These are phyloP conservation scores for Sugiyamaella novakii DNA, from an alignment of 1,139 yeast genomes.

Conservation along the genomic window DNA sequence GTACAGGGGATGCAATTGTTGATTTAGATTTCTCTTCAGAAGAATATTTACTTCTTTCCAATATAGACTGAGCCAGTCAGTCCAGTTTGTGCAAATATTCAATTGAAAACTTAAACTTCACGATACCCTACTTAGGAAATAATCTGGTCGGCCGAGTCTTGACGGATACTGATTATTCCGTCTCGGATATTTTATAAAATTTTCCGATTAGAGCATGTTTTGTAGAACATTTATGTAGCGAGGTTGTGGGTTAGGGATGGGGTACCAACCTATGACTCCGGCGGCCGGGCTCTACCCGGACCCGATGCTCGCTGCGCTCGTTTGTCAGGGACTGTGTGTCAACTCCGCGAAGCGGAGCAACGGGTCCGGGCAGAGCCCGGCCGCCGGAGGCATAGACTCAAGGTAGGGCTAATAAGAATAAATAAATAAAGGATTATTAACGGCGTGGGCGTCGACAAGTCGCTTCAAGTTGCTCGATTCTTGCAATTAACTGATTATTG, in stretches of 20 bases:
- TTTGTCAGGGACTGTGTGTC: too few relatives aligned
- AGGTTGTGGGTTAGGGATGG: too few relatives aligned
- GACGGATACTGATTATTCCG: neutral
- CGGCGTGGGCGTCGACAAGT: neutral
- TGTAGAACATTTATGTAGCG: too few relatives aligned
- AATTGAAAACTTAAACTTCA: too few relatives aligned
- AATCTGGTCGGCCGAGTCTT: constrained; percentile 3
- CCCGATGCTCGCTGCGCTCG: too few relatives aligned
- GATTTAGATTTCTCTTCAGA: too few relatives aligned
- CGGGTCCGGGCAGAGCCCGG: neutral
- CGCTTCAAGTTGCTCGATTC: constrained; percentile 4
- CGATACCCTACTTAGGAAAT: constrained; percentile 2
- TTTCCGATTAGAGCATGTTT: constrained; percentile 3
- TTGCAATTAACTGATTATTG: constrained; percentile 10
- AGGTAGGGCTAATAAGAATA: neutral
- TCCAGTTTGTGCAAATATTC: too few relatives aligned
- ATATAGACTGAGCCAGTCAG: too few relatives aligned
- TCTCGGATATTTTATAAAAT: neutral
- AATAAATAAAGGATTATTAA: neutral
- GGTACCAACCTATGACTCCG: too few relatives aligned
- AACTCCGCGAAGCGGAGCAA: neutral
- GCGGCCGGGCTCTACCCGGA: too few relatives aligned
- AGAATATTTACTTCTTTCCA: too few relatives aligned
- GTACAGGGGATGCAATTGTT: too few relatives aligned
- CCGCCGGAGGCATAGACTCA: neutral